Base-by-base conservation (phyloP, 768 basidiomycete genomes). In the Leccinum imitatum region DNA sequence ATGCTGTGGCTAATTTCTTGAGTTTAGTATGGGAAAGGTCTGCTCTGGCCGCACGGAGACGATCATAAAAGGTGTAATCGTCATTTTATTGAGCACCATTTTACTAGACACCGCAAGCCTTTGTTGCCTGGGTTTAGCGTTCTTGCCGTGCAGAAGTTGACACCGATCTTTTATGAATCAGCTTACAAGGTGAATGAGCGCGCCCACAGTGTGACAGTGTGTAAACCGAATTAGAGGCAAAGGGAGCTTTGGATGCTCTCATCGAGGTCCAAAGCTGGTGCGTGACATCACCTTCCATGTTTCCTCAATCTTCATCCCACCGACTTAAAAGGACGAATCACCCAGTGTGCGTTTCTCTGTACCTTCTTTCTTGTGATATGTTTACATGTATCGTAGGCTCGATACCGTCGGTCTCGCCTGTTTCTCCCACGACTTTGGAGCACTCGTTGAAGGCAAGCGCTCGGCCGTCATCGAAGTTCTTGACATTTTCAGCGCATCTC, bases 401-500 rank as follows among this genome's bases (percentile, higher is more conserved):
- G 86, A 87, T 63, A 79, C 75, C 1, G 76, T 87, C 54, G 84
- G 85, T 14, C 81, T 86, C 35, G 83, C 82, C 7, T 83, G 84
- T 0, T 87, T 86, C 58, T 80, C 81, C 5, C 80, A 86, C 63
- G 75, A 84, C 64, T 87, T 87, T 61, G 78, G 78, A 15, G 69
- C 80, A 0, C 75, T 86, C 3, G 23, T 23, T 23, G 77, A 81
- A 8, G 84, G 84, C 1, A 77, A 82, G 56, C 67, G 66, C 19
- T 71, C 80, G 3, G 59, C 75, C 3, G 75, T 85, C 6, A 71
- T 76, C 3, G 73, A 77, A 6, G 71, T 75, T 4, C 79, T 83
- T 30, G 77, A 79, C 19, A 67, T 72, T 0, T 75, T 80, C 53
- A 37, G 25, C 3, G 60, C 62, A 15, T 66, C 75, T 6, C 60